Percentiles rank a stretch among this genome's conserved stretches.
Evolutionary conservation across 306 rosid genomes (phyloP).

Genomic region (Gastrolobium villosum): DNA sequence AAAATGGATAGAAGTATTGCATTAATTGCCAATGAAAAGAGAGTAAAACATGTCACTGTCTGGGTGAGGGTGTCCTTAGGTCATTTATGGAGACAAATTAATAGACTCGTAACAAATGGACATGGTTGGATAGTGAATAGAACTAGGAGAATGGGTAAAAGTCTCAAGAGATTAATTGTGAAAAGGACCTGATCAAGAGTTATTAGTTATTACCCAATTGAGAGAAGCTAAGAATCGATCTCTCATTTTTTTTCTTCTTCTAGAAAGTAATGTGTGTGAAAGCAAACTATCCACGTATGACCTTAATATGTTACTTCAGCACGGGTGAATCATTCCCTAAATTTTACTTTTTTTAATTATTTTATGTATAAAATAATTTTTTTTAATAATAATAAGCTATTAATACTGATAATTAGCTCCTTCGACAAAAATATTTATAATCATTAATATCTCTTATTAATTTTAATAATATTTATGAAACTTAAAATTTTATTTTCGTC

Average conservation of each 20-base stretch:
- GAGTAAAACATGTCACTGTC: constrained; percentile 43
- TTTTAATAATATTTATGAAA: too few species aligned
- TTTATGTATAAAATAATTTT: too few species aligned
- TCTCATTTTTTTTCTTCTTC: not conserved
- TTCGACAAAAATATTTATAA: too few species aligned
- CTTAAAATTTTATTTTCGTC: too few species aligned
- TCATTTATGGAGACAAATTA: constrained; percentile 42
- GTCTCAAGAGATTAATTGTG: constrained; percentile 36
- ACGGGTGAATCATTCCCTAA: too few species aligned
- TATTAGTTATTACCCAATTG: constrained; percentile 4
- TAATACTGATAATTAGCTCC: too few species aligned
- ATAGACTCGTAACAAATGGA: constrained; percentile 14
- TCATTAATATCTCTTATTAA: too few species aligned
- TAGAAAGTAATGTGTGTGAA: too few species aligned
- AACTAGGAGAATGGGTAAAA: constrained; percentile 30
- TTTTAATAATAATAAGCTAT: too few species aligned
- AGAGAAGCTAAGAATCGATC: not conserved
- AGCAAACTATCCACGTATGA: too few species aligned
- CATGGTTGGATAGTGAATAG: constrained; percentile 30
- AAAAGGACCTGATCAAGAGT: constrained; percentile 22
- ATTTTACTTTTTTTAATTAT: too few species aligned
- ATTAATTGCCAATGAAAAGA: not conserved
- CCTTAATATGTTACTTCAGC: too few species aligned
- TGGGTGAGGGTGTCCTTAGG: constrained; percentile 27
- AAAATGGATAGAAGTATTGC: not conserved